phyloP scores from a whole-genome alignment of 768 basidiomycete genomes.

The Trichaptum fuscoviolaceum region DNA sequence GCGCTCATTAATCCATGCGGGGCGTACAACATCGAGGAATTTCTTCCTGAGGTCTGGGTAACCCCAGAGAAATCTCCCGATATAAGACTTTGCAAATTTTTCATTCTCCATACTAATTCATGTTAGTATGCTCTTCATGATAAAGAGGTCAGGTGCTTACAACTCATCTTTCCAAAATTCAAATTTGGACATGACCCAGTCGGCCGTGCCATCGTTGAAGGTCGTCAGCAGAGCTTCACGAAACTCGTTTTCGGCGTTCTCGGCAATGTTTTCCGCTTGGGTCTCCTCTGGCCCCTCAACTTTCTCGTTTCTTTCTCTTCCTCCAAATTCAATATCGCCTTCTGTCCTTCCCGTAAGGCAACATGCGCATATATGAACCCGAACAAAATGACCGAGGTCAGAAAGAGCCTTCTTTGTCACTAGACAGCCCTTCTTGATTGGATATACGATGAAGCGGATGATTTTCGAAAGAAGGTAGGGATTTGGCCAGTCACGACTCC shows the following conservation, averaged over 20 bases:
- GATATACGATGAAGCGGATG: not conserved
- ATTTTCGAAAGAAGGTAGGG: not conserved
- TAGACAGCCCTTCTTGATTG: not conserved
- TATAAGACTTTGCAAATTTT: not conserved
- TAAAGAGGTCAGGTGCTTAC: too few relatives aligned
- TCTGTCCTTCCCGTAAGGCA: not conserved
- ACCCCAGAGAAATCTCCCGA: not conserved
- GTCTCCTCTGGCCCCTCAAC: too few relatives aligned
- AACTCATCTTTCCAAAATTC: too few relatives aligned
- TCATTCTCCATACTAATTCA: not conserved
- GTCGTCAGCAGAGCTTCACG: too few relatives aligned
- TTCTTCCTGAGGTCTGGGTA: not conserved
- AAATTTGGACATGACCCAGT: too few relatives aligned
- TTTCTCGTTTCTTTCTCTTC: too few relatives aligned
- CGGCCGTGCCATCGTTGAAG: too few relatives aligned
- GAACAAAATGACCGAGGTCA: not conserved
- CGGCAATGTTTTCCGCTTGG: too few relatives aligned
- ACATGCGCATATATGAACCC: not conserved
- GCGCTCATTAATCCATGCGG: too few relatives aligned
- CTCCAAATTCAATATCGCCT: too few relatives aligned
- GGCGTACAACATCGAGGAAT: not conserved
- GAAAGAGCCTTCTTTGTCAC: not conserved
- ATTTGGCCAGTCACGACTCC: not conserved
- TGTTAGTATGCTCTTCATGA: not conserved
- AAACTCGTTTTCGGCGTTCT: too few relatives aligned